These are phyloP conservation scores for Orbilia brochopaga DNA, from an alignment of 2,329 filamentous ascomycete genomes.

Conservation along the genomic window DNA sequence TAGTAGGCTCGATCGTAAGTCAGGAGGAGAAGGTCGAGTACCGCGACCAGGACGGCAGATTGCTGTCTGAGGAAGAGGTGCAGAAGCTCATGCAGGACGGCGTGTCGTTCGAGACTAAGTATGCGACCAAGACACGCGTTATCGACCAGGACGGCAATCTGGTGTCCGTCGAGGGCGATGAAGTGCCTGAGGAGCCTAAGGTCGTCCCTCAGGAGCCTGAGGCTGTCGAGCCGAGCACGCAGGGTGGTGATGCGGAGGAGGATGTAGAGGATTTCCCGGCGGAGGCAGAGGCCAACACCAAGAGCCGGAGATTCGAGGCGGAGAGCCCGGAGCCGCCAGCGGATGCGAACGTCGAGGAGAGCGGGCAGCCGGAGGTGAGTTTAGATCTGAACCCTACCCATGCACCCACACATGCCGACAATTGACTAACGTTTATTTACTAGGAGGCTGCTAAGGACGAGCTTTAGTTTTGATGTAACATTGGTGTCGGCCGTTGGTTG, in stretches of 20 bases:
- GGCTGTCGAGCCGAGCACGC: conserved; percentile 42
- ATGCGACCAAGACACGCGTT: conserved; percentile 89
- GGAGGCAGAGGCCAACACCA: conserved; percentile 36
- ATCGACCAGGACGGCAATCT: conserved; percentile 82
- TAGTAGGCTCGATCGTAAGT: conserved; percentile 58
- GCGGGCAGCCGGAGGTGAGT: conserved; percentile 26
- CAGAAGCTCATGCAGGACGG: conserved; percentile 78
- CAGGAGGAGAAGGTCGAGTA: conserved; percentile 89
- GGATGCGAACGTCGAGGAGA: conserved; percentile 22
- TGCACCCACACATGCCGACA: not conserved
- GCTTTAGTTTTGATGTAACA: conserved; percentile 18
- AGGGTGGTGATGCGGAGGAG: not conserved
- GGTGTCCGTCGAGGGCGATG: conserved; percentile 60
- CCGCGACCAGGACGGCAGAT: conserved; percentile 89
- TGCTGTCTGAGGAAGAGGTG: conserved; percentile 83
- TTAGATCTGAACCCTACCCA: not conserved
- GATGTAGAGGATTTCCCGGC: conserved; percentile 1
- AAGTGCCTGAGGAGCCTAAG: conserved; percentile 9
- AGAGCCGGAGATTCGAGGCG: conserved; percentile 40
- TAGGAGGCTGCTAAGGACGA: conserved; percentile 3
- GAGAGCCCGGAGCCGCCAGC: conserved; percentile 27
- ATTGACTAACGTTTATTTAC: not conserved
- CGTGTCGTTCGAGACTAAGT: conserved; percentile 92
- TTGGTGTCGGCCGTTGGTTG: conserved; percentile 28
- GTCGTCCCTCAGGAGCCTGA: conserved; percentile 39